Evolutionary conservation across 306 rosid genomes (phyloP), one percentile per base, ranked within the genome.

Genomic region (Quercus aquifolioides): DNA sequence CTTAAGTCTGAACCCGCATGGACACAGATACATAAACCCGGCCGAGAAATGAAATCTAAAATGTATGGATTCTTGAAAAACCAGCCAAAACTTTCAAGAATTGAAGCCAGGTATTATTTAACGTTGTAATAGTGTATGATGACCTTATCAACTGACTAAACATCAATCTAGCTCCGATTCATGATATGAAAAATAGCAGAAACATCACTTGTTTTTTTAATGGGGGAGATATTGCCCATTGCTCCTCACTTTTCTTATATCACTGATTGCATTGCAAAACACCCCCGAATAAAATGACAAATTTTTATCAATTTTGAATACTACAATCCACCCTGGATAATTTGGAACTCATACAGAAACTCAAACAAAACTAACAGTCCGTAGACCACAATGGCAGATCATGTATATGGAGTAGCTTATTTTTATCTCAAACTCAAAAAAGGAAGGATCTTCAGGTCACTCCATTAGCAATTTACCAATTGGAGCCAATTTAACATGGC

Each of bases 341-440:
- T 69, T 30, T 74, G 78, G 81, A 52, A 75, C 80, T 71, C 19
- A 69, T 65, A 65, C 49, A 28, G 49, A 73, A 84, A n/a, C 30
- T 17, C 55, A 69, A 59, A 23, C 64, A 85, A 84, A 84, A 80
- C 78, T 72, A 84, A 87, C 70, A 76, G 20, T 83, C 75, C 76
- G 68, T 71, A 79, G 73, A 65, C 10, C 43, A 41, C 21, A 64
- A 30, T 31, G 55, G 57, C 38, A 43, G 31, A 73, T 77, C 86
- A 77, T 67, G 64, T 43, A 78, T 57, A 83, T 65, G 80, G 75
- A 77, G 68, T 77, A 85, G 85, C 89, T 86, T 90, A 90, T 92
- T 92, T 86, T 78, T 76, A 74, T 76, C 85, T 83, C 79, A 77
- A 83, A 81, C 78, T 33, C 80, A 80, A 82, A 81, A 92, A 78